Percentiles rank a stretch among this genome's conserved stretches.
These are phyloP conservation scores for Lasiodiplodia sp. DNA, from an alignment of 2,329 filamentous ascomycete genomes.

Conservation along the genomic window DNA sequence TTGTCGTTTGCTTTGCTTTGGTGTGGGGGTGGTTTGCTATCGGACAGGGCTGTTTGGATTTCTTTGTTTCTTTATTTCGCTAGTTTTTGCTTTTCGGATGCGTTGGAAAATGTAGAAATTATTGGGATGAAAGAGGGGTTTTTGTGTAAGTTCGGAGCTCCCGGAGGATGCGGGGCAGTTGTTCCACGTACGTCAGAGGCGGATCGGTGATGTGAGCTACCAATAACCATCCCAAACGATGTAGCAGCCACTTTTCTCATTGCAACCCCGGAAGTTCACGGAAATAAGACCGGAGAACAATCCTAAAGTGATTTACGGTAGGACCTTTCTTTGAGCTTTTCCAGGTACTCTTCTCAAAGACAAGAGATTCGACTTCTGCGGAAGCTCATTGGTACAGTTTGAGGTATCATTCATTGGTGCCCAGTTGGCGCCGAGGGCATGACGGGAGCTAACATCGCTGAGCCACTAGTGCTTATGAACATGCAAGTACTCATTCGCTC, in stretches of 20 bases:
- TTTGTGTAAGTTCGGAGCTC: not conserved
- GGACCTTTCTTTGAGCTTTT: no score
- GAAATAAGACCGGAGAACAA: no score
- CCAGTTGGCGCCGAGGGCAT: not conserved
- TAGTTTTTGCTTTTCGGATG: not conserved
- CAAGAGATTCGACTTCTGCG: not conserved
- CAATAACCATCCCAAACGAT: not conserved
- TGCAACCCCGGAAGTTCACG: no score
- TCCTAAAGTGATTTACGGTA: no score
- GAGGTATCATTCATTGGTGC: not conserved
- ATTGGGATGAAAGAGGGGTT: not conserved
- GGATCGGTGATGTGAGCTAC: not conserved
- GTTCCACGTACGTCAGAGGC: not conserved
- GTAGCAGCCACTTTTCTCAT: no score
- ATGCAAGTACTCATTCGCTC: not conserved
- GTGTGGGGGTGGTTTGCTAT: not conserved
- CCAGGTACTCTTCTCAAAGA: not conserved
- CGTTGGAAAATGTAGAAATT: not conserved
- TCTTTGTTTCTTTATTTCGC: not conserved
- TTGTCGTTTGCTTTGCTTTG: constrained; percentile 37
- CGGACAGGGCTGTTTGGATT: not conserved
- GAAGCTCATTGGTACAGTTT: not conserved
- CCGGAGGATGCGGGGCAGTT: not conserved
- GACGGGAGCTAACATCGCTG: not conserved
- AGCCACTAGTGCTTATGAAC: not conserved